Conservation (phyloP, 768 basidiomycete genomes). For the Exidia glandulosa region DNA sequence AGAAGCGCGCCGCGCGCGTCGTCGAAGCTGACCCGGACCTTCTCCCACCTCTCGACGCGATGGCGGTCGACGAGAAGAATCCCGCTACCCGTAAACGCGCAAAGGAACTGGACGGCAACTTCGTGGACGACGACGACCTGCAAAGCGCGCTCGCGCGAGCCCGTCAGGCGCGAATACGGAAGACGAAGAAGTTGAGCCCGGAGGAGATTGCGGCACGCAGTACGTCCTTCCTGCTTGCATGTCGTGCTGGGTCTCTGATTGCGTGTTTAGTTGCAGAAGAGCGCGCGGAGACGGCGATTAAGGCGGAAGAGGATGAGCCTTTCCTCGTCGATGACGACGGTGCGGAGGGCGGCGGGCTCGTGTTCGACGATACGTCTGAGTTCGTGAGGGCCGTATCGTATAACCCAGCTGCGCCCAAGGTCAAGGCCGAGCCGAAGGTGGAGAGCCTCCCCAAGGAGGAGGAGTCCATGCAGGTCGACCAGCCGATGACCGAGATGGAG, state of each 20-base stretch:
- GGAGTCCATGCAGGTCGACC: conserved; percentile 34
- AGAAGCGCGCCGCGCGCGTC: conserved; percentile 70
- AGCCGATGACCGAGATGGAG: conserved; percentile 62
- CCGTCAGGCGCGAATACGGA: conserved; percentile 59
- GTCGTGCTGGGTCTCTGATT: conserved; percentile 1
- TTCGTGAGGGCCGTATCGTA: conserved; percentile 81
- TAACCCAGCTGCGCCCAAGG: conserved; percentile 34
- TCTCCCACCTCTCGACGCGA: conserved; percentile 24
- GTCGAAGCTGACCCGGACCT: conserved; percentile 37
- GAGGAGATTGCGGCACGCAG: conserved; percentile 75
- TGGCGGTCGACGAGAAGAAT: conserved; percentile 68
- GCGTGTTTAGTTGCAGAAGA: conserved; percentile 48
- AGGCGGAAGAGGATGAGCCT: conserved; percentile 39
- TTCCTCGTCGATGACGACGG: conserved; percentile 16
- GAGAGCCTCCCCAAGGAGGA: neutral
- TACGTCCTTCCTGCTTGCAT: conserved; percentile 24
- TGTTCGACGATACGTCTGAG: conserved; percentile 94
- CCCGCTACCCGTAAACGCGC: conserved; percentile 48
- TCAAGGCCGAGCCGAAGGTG: conserved; percentile 35
- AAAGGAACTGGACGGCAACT: conserved; percentile 73
- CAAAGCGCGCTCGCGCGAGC: conserved; percentile 85
- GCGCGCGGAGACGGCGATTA: conserved; percentile 35
- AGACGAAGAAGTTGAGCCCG: conserved; percentile 57
- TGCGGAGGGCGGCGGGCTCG: conserved; percentile 47
- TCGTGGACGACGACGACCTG: conserved; percentile 97